These are phyloP conservation scores for Penicillium palitans DNA, from an alignment of 2,329 filamentous ascomycete genomes.

Conservation along the genomic window DNA sequence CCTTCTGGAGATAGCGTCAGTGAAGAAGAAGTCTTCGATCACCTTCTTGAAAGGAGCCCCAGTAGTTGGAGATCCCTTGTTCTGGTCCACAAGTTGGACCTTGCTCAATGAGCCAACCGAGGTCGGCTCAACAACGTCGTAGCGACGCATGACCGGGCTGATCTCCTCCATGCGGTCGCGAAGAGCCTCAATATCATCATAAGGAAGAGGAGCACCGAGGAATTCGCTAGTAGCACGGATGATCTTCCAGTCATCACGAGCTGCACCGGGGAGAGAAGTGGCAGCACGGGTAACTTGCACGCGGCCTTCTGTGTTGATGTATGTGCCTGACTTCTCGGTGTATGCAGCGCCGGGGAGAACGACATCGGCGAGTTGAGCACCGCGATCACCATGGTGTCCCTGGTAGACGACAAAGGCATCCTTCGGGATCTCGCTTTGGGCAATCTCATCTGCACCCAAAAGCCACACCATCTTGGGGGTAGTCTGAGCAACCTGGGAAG, in stretches of 20 bases:
- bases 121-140: constrained; percentile 85
- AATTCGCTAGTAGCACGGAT: constrained; percentile 91
- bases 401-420: constrained; percentile 97
- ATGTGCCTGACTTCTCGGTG: constrained; percentile 94
- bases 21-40: constrained; percentile 98
- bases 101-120: constrained; percentile 76
- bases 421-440: constrained; percentile 83
- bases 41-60: constrained; percentile 76
- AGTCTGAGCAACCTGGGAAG: constrained; percentile 74
- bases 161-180: constrained; percentile 95
- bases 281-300: constrained; percentile 92
- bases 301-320: constrained; percentile 96
- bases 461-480: constrained; percentile 96
- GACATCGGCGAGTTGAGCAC: constrained; percentile 89
- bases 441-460: constrained; percentile 89
- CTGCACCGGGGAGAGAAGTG: constrained; percentile 81
- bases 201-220: constrained; percentile 80
- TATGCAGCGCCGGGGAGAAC: constrained; percentile 93
- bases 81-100: constrained; percentile 93
- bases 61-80: constrained; percentile 78
- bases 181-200: constrained; percentile 86
- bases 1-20: constrained; percentile 95
- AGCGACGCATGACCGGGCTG: constrained; percentile 81
- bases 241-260: constrained; percentile 98
- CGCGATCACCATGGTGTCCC: constrained; percentile 93